Base-by-base conservation (phyloP, 345 rosid genomes). In the Melastoma malabathricum region DNA sequence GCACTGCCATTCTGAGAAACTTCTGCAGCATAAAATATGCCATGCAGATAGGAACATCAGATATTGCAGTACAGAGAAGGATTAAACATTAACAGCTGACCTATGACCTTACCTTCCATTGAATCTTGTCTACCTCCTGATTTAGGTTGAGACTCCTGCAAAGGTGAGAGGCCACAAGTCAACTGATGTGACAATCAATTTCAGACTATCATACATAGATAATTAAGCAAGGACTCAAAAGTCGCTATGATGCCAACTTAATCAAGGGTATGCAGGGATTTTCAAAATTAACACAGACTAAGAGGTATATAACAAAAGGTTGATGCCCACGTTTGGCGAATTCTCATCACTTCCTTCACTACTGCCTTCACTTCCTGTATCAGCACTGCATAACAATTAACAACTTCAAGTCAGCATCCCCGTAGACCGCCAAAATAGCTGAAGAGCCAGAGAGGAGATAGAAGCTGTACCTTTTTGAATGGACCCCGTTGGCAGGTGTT, bases 271-370 rank as follows among this genome's bases (percentile, higher is more conserved):
- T 8, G 41, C 41, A 34, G 41, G 6, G 12, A 9, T 5, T 9
- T 34, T 12, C 12, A 12, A 6, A 34, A 34, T 34, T 34, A 12
- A 34, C 41, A 9, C 12, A 12, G 12, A 9, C 41, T 34, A 34
- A n/a, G n/a, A n/a, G 12, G 9, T 34, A 34, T 34, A 34, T 34
- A 34, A 34, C 12, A 34, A 34, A 34, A 7, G 41, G 41, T 34
- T 8, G 41, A 34, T 17, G 67, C 95, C 80, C 72, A 92, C 98
- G 54, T 73, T 82, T 60, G 84, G 95, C 57, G 97, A 87, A 70
- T 82, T 77, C 38, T 76, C 95, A 64, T 92, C 98, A 59, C 98
- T 87, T 69, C 97, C 97, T 78, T 84, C 96, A 72, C 97, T 92
- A 50, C 95, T 72, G 64, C 93, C 96, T 68, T 84, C 98, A 68